Evolutionary conservation across 2,329 filamentous ascomycete species (phyloP).

Genomic region (Leptographium flavum): DNA sequence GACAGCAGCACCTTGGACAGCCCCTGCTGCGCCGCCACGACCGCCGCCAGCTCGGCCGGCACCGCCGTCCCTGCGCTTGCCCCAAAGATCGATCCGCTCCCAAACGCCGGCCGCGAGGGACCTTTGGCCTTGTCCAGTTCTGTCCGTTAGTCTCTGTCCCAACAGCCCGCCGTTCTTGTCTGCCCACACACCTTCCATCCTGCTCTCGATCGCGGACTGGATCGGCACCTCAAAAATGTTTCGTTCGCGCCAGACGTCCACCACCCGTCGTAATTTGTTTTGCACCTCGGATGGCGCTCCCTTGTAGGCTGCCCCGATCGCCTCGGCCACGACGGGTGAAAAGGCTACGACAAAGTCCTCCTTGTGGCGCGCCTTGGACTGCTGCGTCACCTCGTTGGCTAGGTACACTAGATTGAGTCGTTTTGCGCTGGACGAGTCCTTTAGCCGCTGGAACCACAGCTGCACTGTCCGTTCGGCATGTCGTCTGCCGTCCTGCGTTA

Average conservation of each 20-base stretch:
- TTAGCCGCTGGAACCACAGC: conserved; percentile 80
- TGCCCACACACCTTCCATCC: conserved; percentile 55
- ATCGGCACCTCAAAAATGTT: conserved; percentile 71
- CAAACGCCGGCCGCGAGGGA: conserved; percentile 33
- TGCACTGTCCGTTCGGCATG: conserved; percentile 85
- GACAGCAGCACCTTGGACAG: conserved; percentile 59
- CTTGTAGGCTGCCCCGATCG: conserved; percentile 81
- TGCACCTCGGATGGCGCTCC: conserved; percentile 77
- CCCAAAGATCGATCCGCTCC: conserved; percentile 24
- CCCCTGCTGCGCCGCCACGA: conserved; percentile 61
- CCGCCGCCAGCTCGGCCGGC: conserved; percentile 61
- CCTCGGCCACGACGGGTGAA: conserved; percentile 82
- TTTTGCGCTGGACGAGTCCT: conserved; percentile 75
- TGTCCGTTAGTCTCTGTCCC: conserved; percentile 15
- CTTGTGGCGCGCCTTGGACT: conserved; percentile 84
- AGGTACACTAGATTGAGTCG: conserved; percentile 86
- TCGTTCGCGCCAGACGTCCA: conserved; percentile 88
- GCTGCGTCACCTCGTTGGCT: conserved; percentile 93
- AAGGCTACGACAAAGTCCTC: conserved; percentile 88
- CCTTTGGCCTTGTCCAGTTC: conserved; percentile 49
- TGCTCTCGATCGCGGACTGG: conserved; percentile 64
- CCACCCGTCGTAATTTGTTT: conserved; percentile 70
- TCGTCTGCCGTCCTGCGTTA: conserved; percentile 44
- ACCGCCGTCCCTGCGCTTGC: conserved; percentile 27
- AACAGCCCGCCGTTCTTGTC: background rate